Conservation (phyloP, 2,329 filamentous ascomycete genomes). For the Exophiala bonariae region DNA sequence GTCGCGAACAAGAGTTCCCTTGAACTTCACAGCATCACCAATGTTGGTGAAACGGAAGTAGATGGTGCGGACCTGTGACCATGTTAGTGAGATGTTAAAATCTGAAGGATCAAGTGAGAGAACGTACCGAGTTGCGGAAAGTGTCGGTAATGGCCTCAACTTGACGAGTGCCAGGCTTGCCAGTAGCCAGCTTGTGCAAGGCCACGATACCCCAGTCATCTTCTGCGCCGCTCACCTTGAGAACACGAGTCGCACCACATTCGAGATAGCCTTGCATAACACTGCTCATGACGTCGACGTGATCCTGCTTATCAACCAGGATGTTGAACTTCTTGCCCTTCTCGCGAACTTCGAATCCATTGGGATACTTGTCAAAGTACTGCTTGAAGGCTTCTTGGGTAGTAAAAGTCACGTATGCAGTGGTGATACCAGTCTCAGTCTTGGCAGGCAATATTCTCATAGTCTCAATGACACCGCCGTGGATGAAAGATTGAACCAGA, state of each 20-base stretch:
- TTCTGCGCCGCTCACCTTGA: constrained; percentile 45
- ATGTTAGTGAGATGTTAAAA: too few species aligned
- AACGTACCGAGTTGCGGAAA: constrained; percentile 38
- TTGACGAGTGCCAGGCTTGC: constrained; percentile 36
- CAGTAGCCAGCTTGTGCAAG: constrained; percentile 40
- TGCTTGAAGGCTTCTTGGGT: constrained; percentile 35
- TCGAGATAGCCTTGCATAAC: constrained; percentile 42
- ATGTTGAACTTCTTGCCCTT: constrained; percentile 33
- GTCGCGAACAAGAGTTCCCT: constrained; percentile 38
- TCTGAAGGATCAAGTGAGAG: constrained; percentile 1
- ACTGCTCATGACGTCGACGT: constrained; percentile 42
- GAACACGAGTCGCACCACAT: constrained; percentile 45
- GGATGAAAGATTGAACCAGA: constrained; percentile 38
- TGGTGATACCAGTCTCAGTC: constrained; percentile 8
- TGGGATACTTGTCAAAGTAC: constrained; percentile 38
- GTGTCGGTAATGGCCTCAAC: constrained; percentile 47
- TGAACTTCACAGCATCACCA: constrained; percentile 47
- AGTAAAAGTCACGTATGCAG: constrained; percentile 38
- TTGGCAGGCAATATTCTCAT: constrained; percentile 27
- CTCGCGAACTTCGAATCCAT: constrained; percentile 37
- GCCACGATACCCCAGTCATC: constrained; percentile 39
- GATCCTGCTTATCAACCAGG: constrained; percentile 39
- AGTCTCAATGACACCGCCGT: constrained; percentile 40
- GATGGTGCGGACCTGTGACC: constrained; percentile 41
- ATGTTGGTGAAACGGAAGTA: constrained; percentile 51